Evolutionary conservation across 257 asterid species (phyloP).

Genomic region (Solanum verrucosum): DNA sequence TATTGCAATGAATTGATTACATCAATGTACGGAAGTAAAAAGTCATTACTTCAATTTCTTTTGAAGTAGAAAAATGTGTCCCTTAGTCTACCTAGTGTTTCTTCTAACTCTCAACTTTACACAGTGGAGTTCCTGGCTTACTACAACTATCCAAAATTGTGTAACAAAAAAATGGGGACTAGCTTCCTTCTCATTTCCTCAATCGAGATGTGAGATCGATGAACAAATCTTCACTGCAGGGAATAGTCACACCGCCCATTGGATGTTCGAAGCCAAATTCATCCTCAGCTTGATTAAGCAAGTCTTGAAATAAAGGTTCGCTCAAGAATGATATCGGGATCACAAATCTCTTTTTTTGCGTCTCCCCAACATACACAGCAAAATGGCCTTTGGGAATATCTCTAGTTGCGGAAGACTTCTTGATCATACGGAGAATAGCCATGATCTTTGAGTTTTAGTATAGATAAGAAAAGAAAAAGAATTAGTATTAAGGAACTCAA

Average conservation of each 20-base stretch:
- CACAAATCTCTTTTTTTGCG: constrained; percentile 26
- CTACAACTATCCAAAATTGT: not conserved
- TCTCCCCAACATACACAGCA: constrained; percentile 46
- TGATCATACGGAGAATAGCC: not conserved
- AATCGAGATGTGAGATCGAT: constrained; percentile 19
- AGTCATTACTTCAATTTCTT: not conserved
- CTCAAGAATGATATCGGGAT: constrained; percentile 27
- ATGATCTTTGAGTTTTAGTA: not conserved
- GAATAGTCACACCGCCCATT: constrained; percentile 52
- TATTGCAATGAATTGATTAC: not conserved
- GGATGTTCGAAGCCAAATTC: constrained; percentile 40
- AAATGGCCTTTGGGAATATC: constrained; percentile 50
- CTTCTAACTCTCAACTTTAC: not conserved
- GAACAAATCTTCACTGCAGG: constrained; percentile 29
- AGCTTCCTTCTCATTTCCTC: not conserved
- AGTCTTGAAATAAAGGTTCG: constrained; percentile 21
- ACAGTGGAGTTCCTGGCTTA: not conserved
- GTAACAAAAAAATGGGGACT: not conserved
- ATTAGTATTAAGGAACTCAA: not conserved
- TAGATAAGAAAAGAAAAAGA: not conserved
- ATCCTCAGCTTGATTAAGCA: constrained; percentile 29
- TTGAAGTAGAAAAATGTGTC: not conserved
- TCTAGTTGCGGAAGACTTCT: not conserved
- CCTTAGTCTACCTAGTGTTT: not conserved
- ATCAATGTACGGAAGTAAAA: not conserved